Evolutionary conservation across 257 asterid species (phyloP).

Genomic region (Solanum virginianum): DNA sequence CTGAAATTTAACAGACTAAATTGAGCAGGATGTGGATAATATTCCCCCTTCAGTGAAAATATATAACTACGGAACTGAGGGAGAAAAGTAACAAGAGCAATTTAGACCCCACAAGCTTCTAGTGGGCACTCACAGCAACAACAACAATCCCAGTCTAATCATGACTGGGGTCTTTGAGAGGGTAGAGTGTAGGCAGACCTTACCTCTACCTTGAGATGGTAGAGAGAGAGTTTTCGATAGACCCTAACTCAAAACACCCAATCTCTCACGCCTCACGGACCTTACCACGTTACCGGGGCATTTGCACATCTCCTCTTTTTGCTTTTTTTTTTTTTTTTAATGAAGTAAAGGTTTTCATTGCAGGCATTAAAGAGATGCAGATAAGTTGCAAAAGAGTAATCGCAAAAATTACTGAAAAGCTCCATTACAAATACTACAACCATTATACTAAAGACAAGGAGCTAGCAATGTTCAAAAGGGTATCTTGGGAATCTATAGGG

Average conservation of each 20-base stretch:
- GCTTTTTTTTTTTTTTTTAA: too few species aligned
- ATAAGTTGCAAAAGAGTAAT: too few species aligned
- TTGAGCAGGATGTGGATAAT: neutral
- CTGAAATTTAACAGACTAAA: slow-evolving; percentile 26
- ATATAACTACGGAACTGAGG: neutral
- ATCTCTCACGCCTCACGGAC: neutral
- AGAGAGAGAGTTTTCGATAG: neutral
- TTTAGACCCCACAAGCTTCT: neutral
- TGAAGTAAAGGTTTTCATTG: too few species aligned
- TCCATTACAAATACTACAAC: too few species aligned
- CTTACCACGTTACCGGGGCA: neutral
- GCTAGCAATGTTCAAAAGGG: too few species aligned
- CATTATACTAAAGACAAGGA: too few species aligned
- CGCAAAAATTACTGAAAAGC: too few species aligned
- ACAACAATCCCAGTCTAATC: neutral
- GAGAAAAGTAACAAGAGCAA: neutral
- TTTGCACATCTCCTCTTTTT: neutral
- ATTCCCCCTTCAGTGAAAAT: neutral
- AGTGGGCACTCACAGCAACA: neutral
- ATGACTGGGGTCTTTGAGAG: neutral
- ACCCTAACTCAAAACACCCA: neutral
- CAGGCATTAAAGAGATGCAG: too few species aligned
- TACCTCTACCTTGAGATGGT: neutral
- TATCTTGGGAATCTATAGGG: too few species aligned
- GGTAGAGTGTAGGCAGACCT: neutral